Percentiles rank a stretch among this genome's conserved stretches.
Conservation (phyloP, 306 rosid species). For the Geum urbanum region DNA sequence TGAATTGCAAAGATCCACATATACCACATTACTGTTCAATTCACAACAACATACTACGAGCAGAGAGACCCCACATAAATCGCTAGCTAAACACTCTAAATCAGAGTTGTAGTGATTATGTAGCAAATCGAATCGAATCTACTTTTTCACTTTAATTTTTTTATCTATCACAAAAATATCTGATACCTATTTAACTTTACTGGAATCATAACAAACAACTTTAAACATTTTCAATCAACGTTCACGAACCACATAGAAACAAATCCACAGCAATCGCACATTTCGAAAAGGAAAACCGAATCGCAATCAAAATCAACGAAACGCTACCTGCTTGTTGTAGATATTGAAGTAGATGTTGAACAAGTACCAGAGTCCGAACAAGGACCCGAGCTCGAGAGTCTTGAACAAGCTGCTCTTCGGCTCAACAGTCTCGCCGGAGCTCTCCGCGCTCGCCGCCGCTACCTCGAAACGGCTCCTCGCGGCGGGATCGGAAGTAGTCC, state of each 20-base stretch:
- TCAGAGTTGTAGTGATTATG: background rate
- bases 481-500: slow-evolving; percentile 29
- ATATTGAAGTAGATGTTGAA: slow-evolving; percentile 92
- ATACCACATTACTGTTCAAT: background rate
- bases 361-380: slow-evolving; percentile 74
- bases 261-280: background rate
- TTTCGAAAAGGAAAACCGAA: background rate
- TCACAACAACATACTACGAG: background rate
- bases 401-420: slow-evolving; percentile 25
- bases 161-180: background rate
- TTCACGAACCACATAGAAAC: background rate
- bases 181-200: background rate
- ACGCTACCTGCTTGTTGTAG: slow-evolving; percentile 81
- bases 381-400: slow-evolving; percentile 58
- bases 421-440: slow-evolving; percentile 28
- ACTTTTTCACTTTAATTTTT: background rate
- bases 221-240: background rate
- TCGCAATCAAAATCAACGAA: background rate
- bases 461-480: slow-evolving; percentile 35
- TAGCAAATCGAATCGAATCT: background rate
- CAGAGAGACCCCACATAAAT: background rate
- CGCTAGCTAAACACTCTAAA: background rate
- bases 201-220: background rate
- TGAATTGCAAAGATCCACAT: background rate
- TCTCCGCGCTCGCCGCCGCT: slow-evolving; percentile 61